These are phyloP conservation scores for Noccaea caerulescens DNA, from an alignment of 345 rosid species.

Conservation along the genomic window DNA sequence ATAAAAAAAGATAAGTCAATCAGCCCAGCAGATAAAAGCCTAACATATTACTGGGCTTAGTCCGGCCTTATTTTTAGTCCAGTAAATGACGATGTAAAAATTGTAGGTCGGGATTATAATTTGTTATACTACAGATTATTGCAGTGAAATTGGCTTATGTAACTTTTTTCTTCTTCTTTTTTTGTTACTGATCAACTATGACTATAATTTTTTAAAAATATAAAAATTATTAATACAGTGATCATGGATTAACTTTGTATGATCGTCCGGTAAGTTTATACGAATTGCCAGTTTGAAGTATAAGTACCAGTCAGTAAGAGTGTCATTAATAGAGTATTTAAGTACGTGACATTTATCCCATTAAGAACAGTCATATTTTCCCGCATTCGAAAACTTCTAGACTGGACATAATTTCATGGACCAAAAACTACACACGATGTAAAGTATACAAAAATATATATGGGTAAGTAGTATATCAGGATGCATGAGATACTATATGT, in stretches of 20 bases:
- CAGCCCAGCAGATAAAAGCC: background rate
- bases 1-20: background rate
- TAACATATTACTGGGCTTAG: background rate
- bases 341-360: too few relatives aligned
- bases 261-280: too few relatives aligned
- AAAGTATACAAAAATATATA: background rate
- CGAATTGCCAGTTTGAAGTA: too few relatives aligned
- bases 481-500: conserved; percentile 10
- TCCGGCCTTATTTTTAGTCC: background rate
- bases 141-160: background rate
- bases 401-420: background rate
- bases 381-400: background rate
- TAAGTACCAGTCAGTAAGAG: too few relatives aligned
- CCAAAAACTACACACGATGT: background rate
- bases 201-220: background rate
- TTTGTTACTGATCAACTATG: background rate
- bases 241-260: background rate
- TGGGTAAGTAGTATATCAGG: background rate
- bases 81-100: background rate
- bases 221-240: background rate
- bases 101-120: background rate
- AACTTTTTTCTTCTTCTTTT: background rate
- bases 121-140: background rate
- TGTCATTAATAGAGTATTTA: too few relatives aligned
- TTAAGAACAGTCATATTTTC: background rate